Evolutionary conservation across 2,329 filamentous ascomycete genomes (phyloP).

Genomic region (Nannizziopsis arthrosporioides): DNA sequence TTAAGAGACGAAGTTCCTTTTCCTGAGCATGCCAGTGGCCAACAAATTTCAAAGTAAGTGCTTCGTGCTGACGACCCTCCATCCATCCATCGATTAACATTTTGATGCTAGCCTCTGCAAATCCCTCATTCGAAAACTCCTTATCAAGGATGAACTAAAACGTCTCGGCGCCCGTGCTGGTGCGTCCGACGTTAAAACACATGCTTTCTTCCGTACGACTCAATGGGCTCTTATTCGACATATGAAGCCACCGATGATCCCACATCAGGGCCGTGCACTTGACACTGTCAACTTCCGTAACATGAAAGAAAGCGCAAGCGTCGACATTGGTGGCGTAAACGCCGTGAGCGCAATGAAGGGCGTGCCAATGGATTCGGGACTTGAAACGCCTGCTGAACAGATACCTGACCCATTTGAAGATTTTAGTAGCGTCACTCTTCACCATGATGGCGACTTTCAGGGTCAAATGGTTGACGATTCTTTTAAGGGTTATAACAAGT

Average conservation of each 20-base stretch:
- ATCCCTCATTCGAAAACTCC: constrained; percentile 83
- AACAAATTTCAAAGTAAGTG: constrained; percentile 82
- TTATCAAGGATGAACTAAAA: constrained; percentile 95
- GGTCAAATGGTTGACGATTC: constrained; percentile 15
- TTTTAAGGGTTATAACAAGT: constrained; percentile 2
- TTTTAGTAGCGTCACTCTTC: constrained; percentile 95
- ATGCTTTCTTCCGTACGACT: constrained; percentile 90
- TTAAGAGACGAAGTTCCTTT: constrained; percentile 91
- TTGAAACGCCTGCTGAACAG: constrained; percentile 68
- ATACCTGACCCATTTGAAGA: constrained; percentile 87
- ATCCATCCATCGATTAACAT: background rate
- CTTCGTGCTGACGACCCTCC: background rate
- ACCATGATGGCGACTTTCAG: constrained; percentile 80
- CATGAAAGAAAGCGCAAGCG: constrained; percentile 92
- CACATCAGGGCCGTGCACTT: constrained; percentile 75
- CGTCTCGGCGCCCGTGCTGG: constrained; percentile 87
- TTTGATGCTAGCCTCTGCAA: constrained; percentile 65
- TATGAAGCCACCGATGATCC: constrained; percentile 95
- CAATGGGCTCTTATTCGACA: constrained; percentile 96
- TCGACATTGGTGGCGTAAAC: constrained; percentile 47
- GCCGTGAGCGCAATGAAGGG: constrained; percentile 47
- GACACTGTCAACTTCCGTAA: constrained; percentile 97
- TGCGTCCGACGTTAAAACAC: constrained; percentile 89
- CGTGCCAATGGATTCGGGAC: constrained; percentile 72
- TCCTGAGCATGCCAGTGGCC: constrained; percentile 71